These are phyloP conservation scores for Aspergillus transmontanensis DNA, from an alignment of 2,329 filamentous ascomycete genomes.

Conservation along the genomic window DNA sequence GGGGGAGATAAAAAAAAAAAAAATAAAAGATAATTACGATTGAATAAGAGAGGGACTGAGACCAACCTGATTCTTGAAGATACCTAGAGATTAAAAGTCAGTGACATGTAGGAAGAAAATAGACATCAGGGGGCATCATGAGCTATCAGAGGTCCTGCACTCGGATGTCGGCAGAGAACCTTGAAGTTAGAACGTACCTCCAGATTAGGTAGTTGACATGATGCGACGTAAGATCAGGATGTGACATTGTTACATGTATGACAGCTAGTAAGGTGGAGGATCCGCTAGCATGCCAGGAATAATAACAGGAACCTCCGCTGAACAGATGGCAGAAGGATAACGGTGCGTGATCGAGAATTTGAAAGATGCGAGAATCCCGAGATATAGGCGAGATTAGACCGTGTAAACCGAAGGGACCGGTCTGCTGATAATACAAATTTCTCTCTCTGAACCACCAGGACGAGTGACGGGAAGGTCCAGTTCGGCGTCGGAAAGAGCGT, in stretches of 20 bases:
- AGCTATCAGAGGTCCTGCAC: neutral
- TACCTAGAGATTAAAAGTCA: conserved; percentile 44
- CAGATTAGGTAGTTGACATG: conserved; percentile 71
- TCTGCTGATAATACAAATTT: neutral
- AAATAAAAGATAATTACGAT: conserved; percentile 8
- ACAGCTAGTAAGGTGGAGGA: conserved; percentile 34
- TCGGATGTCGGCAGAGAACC: conserved; percentile 1
- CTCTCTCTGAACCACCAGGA: conserved; percentile 2
- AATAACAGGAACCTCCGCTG: conserved; percentile 29
- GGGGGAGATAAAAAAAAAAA: neutral
- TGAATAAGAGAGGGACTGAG: conserved; percentile 12
- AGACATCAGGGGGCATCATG: neutral
- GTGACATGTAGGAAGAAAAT: conserved; percentile 12
- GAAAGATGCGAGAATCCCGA: conserved; percentile 11
- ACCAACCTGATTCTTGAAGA: conserved; percentile 58
- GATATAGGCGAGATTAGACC: conserved; percentile 9
- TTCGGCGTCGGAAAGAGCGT: neutral
- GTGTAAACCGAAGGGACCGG: conserved; percentile 2
- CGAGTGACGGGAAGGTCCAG: conserved; percentile 6
- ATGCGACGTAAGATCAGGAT: conserved; percentile 51
- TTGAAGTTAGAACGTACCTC: conserved; percentile 52
- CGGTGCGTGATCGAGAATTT: neutral
- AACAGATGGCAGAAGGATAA: conserved; percentile 10
- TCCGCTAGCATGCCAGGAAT: conserved; percentile 30
- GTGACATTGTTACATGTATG: conserved; percentile 49